phyloP scores from a whole-genome alignment of 108 stramenopile species.

The Pseudonitzschia delicatissima region DNA sequence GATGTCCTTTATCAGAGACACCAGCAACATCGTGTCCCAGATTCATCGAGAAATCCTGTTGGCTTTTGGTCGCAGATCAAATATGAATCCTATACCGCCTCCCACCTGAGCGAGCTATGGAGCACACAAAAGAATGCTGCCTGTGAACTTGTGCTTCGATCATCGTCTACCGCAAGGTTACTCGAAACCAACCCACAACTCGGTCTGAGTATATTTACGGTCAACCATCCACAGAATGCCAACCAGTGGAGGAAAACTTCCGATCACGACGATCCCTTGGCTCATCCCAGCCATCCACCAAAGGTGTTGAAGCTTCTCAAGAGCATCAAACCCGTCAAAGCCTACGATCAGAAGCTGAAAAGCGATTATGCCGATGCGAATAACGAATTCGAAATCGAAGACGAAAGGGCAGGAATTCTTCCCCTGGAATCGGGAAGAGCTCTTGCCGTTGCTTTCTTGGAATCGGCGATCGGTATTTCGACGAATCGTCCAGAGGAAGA shows the following conservation, averaged over 20 bases:
- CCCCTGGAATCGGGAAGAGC: conserved; percentile 80
- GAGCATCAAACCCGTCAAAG: conserved; percentile 37
- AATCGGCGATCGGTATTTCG: conserved; percentile 81
- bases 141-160: conserved; percentile 63
- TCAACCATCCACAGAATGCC: conserved; percentile 71
- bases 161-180: conserved; percentile 60
- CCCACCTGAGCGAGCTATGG: conserved; percentile 87
- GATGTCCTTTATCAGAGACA: conserved; percentile 55
- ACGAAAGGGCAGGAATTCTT: conserved; percentile 26
- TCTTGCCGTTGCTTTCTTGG: conserved; percentile 74
- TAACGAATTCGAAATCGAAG: conserved; percentile 15
- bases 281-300: conserved; percentile 51
- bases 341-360: neutral
- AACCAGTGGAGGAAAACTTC: conserved; percentile 62
- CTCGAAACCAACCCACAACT: conserved; percentile 72
- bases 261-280: conserved; percentile 65
- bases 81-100: conserved; percentile 80
- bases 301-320: conserved; percentile 78
- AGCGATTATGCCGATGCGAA: neutral
- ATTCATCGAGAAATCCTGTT: conserved; percentile 4
- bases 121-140: conserved; percentile 50
- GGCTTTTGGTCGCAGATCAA: conserved; percentile 85
- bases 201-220: conserved; percentile 84
- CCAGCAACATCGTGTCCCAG: conserved; percentile 27
- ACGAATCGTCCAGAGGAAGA: conserved; percentile 59